These are phyloP conservation scores for Gnaphalium uliginosum DNA, from an alignment of 129 eudicot genomes.

Conservation along the genomic window DNA sequence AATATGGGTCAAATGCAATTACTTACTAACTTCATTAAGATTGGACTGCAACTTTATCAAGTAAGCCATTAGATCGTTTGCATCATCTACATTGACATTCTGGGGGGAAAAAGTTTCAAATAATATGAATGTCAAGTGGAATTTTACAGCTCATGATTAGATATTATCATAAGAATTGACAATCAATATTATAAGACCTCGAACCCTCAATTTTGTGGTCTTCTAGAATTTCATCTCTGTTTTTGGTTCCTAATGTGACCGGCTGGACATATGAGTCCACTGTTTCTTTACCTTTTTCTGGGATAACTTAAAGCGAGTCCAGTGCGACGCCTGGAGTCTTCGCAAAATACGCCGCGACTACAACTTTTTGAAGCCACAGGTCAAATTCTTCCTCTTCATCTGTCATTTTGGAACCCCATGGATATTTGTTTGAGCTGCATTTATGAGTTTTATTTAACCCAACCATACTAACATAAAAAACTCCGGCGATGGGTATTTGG, in stretches of 20 bases:
- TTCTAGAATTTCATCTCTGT: background rate
- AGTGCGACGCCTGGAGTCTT: slow-evolving; percentile 75
- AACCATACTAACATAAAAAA: slow-evolving; percentile 92
- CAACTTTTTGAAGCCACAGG: slow-evolving; percentile 89
- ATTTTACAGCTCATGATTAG: too few relatives aligned
- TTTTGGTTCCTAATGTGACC: slow-evolving; percentile 22
- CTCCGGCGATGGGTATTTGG: slow-evolving; percentile 95
- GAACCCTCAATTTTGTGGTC: background rate
- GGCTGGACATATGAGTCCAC: slow-evolving; percentile 49
- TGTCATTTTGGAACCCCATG: slow-evolving; percentile 82
- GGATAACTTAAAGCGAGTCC: slow-evolving; percentile 86
- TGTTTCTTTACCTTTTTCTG: slow-evolving; percentile 63
- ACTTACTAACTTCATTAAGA: too few relatives aligned
- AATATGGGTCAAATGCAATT: too few relatives aligned
- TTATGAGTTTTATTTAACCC: slow-evolving; percentile 74
- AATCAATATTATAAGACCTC: too few relatives aligned
- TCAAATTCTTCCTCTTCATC: slow-evolving; percentile 94
- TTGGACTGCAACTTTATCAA: too few relatives aligned
- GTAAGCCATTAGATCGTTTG: too few relatives aligned
- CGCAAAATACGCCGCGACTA: slow-evolving; percentile 86
- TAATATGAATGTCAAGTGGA: too few relatives aligned
- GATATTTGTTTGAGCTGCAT: slow-evolving; percentile 66
- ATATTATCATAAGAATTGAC: too few relatives aligned
- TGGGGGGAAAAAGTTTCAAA: too few relatives aligned
- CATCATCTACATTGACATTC: too few relatives aligned